Conservation (phyloP, 2,329 filamentous ascomycete genomes). For the Huntiella abstrusa region DNA sequence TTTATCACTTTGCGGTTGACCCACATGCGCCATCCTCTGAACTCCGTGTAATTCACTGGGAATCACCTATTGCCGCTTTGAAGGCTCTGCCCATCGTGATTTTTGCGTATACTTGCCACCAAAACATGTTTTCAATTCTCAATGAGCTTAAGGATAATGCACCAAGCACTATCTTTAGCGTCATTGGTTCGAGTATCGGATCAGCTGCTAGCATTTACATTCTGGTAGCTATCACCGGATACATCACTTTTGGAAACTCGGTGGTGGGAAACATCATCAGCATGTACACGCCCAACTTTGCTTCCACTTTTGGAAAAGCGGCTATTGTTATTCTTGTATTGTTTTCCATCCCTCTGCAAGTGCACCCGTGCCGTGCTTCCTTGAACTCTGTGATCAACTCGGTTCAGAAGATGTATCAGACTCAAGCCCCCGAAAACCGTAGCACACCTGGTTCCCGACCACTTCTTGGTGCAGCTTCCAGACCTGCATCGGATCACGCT, state of each 20-base stretch:
- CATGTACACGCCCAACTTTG: constrained; percentile 65
- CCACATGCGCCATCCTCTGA: constrained; percentile 53
- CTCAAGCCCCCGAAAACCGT: constrained; percentile 16
- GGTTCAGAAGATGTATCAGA: constrained; percentile 37
- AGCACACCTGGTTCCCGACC: constrained; percentile 23
- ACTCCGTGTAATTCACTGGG: constrained; percentile 61
- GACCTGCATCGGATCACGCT: constrained; percentile 27
- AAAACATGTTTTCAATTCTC: constrained; percentile 98
- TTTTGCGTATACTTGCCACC: constrained; percentile 98
- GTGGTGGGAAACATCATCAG: constrained; percentile 84
- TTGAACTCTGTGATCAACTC: constrained; percentile 87
- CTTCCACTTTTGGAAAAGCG: constrained; percentile 80
- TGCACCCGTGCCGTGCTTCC: constrained; percentile 90
- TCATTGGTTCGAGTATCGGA: constrained; percentile 71
- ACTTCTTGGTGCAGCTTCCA: constrained; percentile 22
- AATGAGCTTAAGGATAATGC: constrained; percentile 85
- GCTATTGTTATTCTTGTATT: constrained; percentile 92
- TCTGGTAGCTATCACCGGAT: constrained; percentile 83
- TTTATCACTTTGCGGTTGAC: constrained; percentile 80
- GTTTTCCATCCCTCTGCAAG: constrained; percentile 88
- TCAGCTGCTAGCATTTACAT: constrained; percentile 75
- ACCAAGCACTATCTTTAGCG: constrained; percentile 51
- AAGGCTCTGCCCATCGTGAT: constrained; percentile 87
- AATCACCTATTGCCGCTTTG: constrained; percentile 57
- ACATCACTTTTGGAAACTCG: constrained; percentile 82